Conservation (phyloP, 768 basidiomycete species). For the Panaeolus papilionaceus region DNA sequence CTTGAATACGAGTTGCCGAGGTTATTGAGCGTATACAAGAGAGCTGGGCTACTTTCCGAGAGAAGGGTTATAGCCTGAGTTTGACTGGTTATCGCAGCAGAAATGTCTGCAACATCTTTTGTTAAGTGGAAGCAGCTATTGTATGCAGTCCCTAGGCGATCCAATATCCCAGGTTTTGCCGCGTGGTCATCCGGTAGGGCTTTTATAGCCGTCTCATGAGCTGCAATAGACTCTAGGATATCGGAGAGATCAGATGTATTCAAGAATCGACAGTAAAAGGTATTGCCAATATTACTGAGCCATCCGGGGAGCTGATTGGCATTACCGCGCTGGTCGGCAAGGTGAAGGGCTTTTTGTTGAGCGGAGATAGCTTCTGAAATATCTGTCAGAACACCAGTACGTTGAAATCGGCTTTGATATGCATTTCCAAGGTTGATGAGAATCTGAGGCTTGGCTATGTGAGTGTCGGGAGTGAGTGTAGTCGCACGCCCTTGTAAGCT, state of each 20-base stretch:
- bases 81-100: slow-evolving; percentile 23
- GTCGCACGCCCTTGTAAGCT: slow-evolving; percentile 8
- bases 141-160: slow-evolving; percentile 16
- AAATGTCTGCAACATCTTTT: slow-evolving; percentile 19
- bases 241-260: slow-evolving; percentile 29
- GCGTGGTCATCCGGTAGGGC: slow-evolving; percentile 5
- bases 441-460: slow-evolving; percentile 15
- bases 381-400: slow-evolving; percentile 12
- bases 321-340: neutral
- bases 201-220: slow-evolving; percentile 23
- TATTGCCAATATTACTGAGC: slow-evolving; percentile 22
- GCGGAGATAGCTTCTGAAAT: slow-evolving; percentile 17
- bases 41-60: slow-evolving; percentile 20
- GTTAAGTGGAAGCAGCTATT: slow-evolving; percentile 16
- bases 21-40: slow-evolving; percentile 22
- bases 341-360: slow-evolving; percentile 11
- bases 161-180: slow-evolving; percentile 11
- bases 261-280: slow-evolving; percentile 30
- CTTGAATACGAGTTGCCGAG: slow-evolving; percentile 26
- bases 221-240: slow-evolving; percentile 32
- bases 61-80: slow-evolving; percentile 11
- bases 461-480: slow-evolving; percentile 1
- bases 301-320: slow-evolving; percentile 23
- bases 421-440: slow-evolving; percentile 22
- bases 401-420: slow-evolving; percentile 26